Evolutionary conservation across 805 yeast genomes (phyloP).

Genomic region (Candida ipomoeae): DNA sequence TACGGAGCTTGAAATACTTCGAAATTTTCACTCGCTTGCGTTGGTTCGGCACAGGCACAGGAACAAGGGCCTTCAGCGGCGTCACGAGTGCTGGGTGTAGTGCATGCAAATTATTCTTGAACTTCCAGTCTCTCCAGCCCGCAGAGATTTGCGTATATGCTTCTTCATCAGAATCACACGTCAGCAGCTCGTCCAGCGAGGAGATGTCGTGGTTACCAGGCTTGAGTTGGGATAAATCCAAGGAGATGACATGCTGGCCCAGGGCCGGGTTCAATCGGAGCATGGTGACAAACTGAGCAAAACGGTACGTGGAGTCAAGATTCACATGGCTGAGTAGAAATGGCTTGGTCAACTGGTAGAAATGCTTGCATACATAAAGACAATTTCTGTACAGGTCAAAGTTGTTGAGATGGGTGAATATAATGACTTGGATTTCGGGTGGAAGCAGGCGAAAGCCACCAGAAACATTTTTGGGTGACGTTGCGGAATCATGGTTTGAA

Average conservation of each 20-base stretch:
- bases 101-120: conserved; percentile 58
- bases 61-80: conserved; percentile 14
- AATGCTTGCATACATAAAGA: conserved; percentile 48
- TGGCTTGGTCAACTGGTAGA: conserved; percentile 50
- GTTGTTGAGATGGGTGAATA: conserved; percentile 34
- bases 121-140: conserved; percentile 93
- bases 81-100: conserved; percentile 21
- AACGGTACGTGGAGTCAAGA: conserved; percentile 68
- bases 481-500: neutral
- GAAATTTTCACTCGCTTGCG: conserved; percentile 14
- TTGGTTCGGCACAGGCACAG: conserved; percentile 14
- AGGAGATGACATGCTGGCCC: conserved; percentile 49
- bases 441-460: conserved; percentile 34
- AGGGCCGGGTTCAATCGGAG: conserved; percentile 53
- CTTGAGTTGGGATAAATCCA: conserved; percentile 54
- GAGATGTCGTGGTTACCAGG: conserved; percentile 29
- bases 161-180: conserved; percentile 2
- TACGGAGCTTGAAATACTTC: conserved; percentile 16
- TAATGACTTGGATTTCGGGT: conserved; percentile 36
- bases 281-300: conserved; percentile 74
- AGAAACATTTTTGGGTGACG: neutral
- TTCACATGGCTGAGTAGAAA: conserved; percentile 51
- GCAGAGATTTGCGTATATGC: conserved; percentile 43
- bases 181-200: conserved; percentile 8
- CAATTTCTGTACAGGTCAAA: conserved; percentile 35